Evolutionary conservation across 2,329 filamentous ascomycete genomes (phyloP).

Genomic region (Ophiosphaerella korrae): DNA sequence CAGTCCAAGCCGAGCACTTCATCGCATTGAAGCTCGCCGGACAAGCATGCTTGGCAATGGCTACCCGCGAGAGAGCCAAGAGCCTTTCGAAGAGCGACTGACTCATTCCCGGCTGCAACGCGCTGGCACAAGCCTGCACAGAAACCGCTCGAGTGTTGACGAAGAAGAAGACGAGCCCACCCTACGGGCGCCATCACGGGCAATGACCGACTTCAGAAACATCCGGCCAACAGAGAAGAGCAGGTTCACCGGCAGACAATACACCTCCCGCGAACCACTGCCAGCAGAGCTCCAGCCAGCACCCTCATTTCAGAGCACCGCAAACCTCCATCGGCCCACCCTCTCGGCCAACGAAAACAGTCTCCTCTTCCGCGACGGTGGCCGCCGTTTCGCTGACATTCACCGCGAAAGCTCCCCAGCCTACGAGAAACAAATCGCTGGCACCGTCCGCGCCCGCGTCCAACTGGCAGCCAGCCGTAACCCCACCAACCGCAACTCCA

Average conservation of each 20-base stretch:
- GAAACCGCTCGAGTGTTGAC: constrained; percentile 40
- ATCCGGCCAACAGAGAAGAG: constrained; percentile 35
- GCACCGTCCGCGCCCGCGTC: constrained; percentile 28
- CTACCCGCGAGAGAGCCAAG: constrained; percentile 39
- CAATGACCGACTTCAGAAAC: constrained; percentile 53
- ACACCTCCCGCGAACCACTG: constrained; percentile 45
- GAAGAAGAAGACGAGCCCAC: constrained; percentile 47
- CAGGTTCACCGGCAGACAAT: constrained; percentile 37
- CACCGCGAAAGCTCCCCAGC: constrained; percentile 39
- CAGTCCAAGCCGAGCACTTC: constrained; percentile 45
- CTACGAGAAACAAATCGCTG: constrained; percentile 35
- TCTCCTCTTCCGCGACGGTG: constrained; percentile 33
- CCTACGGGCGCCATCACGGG: constrained; percentile 54
- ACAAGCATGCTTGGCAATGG: constrained; percentile 37
- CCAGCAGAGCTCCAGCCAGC: constrained; percentile 43
- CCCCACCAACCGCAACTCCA: constrained; percentile 35
- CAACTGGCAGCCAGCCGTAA: constrained; percentile 33
- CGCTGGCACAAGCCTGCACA: constrained; percentile 46
- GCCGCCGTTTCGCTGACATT: constrained; percentile 28
- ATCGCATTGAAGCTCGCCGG: constrained; percentile 54
- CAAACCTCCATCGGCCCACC: constrained; percentile 39
- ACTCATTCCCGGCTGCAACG: constrained; percentile 40
- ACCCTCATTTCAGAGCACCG: constrained; percentile 33
- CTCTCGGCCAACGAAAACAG: constrained; percentile 36
- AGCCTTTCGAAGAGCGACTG: constrained; percentile 27